Evolutionary conservation across 768 basidiomycete genomes (phyloP).

Genomic region (Mycena olivaceomarginata): DNA sequence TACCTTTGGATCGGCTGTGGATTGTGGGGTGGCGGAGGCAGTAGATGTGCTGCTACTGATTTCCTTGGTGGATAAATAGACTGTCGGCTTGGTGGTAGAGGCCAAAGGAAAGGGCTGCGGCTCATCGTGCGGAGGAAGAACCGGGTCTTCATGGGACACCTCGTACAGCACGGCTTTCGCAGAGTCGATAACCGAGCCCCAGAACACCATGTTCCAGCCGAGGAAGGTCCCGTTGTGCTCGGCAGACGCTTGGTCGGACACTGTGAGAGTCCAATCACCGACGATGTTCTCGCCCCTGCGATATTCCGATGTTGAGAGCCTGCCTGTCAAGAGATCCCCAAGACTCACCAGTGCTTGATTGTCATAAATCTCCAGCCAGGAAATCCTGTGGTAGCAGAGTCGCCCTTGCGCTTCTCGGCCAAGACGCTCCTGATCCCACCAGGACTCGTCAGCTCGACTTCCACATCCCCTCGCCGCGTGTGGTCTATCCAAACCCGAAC

Average conservation of each 20-base stretch:
- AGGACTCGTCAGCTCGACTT: conserved; percentile 92
- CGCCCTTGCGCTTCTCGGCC: conserved; percentile 80
- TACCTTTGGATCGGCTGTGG: conserved; percentile 6
- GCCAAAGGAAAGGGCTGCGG: conserved; percentile 59
- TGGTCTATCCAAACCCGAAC: conserved; percentile 95
- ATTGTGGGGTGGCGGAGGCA: conserved; percentile 50
- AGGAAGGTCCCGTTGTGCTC: conserved; percentile 79
- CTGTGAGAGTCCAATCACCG: conserved; percentile 92
- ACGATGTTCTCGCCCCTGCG: conserved; percentile 93
- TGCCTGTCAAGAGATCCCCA: conserved; percentile 9
- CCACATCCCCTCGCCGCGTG: conserved; percentile 90
- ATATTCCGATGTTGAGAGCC: not conserved
- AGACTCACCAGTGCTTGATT: conserved; percentile 94
- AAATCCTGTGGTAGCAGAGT: conserved; percentile 81
- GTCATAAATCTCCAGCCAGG: conserved; percentile 99
- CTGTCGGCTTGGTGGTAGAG: conserved; percentile 86
- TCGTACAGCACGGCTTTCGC: conserved; percentile 77
- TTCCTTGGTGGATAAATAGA: conserved; percentile 82
- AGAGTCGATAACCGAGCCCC: conserved; percentile 93
- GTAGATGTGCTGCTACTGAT: conserved; percentile 78
- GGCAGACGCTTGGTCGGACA: conserved; percentile 84
- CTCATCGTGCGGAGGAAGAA: conserved; percentile 67
- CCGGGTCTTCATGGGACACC: conserved; percentile 70
- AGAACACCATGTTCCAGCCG: conserved; percentile 97
- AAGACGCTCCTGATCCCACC: conserved; percentile 90